phyloP scores from a whole-genome alignment of 768 basidiomycete species.

The Podaxis sp. region DNA sequence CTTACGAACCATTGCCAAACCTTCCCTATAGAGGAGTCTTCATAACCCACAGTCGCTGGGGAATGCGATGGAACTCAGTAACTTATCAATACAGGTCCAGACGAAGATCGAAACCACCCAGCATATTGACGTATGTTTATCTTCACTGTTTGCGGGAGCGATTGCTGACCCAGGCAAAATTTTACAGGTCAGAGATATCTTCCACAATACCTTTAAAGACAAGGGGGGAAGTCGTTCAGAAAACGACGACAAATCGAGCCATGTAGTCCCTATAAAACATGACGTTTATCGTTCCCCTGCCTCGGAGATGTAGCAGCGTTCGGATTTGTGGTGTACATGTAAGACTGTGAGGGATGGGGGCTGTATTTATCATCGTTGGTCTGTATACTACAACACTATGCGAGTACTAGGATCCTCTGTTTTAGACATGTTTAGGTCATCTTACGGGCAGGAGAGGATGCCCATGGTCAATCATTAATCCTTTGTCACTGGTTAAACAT shows the following conservation, averaged over 20 bases:
- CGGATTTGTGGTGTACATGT: neutral
- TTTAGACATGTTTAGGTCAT: neutral
- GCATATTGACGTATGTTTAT: conserved; percentile 25
- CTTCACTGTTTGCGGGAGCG: neutral
- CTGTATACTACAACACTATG: neutral
- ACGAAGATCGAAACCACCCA: conserved; percentile 24
- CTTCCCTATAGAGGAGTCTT: neutral
- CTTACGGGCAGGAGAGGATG: neutral
- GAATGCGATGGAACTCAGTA: conserved; percentile 22
- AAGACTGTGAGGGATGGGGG: neutral
- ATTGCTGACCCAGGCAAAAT: neutral
- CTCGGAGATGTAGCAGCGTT: neutral
- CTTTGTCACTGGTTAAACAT: neutral
- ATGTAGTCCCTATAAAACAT: neutral
- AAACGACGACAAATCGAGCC: neutral
- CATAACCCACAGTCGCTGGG: neutral
- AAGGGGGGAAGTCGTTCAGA: neutral
- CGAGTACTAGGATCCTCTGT: neutral
- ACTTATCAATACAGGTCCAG: conserved; percentile 19
- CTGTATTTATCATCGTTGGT: neutral
- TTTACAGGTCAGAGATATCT: conserved; percentile 1
- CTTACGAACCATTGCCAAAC: neutral
- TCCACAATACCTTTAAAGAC: neutral
- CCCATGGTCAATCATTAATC: neutral
- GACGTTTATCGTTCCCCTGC: neutral